A percentile compares a stretch with the other conserved stretches of the same genome.
Evolutionary conservation across 176 grass and related monocot genomes (phyloP).

Genomic region (Oryza australiensis): DNA sequence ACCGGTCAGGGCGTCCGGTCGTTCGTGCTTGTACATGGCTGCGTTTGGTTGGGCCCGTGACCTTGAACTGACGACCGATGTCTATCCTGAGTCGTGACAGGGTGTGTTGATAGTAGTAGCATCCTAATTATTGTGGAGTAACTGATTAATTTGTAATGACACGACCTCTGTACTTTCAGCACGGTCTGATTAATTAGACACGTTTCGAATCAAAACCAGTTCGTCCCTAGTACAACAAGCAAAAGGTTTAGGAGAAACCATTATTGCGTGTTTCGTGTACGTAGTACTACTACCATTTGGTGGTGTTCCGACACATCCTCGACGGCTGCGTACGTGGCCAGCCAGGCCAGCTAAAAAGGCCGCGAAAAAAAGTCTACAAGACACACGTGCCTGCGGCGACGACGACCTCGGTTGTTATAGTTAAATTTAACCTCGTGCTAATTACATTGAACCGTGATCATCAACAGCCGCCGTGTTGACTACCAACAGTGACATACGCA

Average conservation of each 20-base stretch:
- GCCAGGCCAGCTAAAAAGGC: background rate
- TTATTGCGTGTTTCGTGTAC: background rate
- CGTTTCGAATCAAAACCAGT: background rate
- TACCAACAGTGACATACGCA: background rate
- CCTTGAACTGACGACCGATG: background rate
- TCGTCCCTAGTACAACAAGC: background rate
- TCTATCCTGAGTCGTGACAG: background rate
- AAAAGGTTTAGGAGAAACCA: background rate
- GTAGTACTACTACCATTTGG: background rate
- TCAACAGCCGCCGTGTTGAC: constrained; percentile 35
- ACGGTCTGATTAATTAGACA: background rate
- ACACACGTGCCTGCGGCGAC: background rate
- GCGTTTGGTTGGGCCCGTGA: background rate
- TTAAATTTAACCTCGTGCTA: background rate
- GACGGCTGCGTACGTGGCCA: background rate
- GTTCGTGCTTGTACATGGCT: background rate
- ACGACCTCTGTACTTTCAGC: background rate
- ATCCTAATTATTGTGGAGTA: background rate
- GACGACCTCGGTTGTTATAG: background rate
- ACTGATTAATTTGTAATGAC: background rate
- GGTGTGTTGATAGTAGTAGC: background rate
- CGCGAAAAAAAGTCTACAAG: background rate
- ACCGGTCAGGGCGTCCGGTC: background rate
- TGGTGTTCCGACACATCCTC: background rate
- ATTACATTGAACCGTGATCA: constrained; percentile 12